Evolutionary conservation across 2,329 filamentous ascomycete genomes (phyloP).

Genomic region (Davidsoniella virescens): DNA sequence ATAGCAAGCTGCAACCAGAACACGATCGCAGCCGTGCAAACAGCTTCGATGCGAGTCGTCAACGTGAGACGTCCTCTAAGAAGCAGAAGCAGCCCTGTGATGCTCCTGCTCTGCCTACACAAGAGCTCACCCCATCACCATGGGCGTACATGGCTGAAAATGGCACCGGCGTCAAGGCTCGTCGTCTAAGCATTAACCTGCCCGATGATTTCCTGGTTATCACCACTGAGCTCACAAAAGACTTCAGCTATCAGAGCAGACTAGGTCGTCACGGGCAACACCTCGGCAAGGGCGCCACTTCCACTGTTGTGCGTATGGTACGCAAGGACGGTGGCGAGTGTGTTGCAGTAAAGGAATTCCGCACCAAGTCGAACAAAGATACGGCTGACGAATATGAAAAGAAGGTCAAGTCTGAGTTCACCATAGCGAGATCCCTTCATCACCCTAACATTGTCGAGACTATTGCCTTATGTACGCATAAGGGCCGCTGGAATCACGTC

Average conservation of each 20-base stretch:
- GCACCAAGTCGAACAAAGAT: slow-evolving; percentile 53
- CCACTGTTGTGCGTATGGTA: slow-evolving; percentile 66
- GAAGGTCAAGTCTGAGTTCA: slow-evolving; percentile 84
- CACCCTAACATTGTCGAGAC: slow-evolving; percentile 82
- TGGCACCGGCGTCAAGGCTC: slow-evolving; percentile 61
- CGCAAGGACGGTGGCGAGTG: slow-evolving; percentile 51
- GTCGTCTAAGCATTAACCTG: slow-evolving; percentile 58
- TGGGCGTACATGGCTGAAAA: slow-evolving; percentile 49
- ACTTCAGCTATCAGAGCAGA: slow-evolving; percentile 55
- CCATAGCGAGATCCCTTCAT: slow-evolving; percentile 67
- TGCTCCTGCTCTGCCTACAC: not conserved
- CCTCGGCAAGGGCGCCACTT: slow-evolving; percentile 68
- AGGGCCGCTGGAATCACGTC: slow-evolving; percentile 70
- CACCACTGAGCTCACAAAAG: slow-evolving; percentile 48
- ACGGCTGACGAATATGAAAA: slow-evolving; percentile 60
- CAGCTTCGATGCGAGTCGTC: slow-evolving; percentile 30
- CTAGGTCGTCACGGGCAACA: slow-evolving; percentile 57
- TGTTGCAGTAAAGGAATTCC: slow-evolving; percentile 80
- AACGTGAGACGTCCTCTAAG: slow-evolving; percentile 16
- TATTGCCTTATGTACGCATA: slow-evolving; percentile 56
- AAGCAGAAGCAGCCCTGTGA: slow-evolving; percentile 3
- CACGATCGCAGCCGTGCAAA: slow-evolving; percentile 24
- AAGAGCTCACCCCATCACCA: slow-evolving; percentile 27
- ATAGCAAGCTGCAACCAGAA: slow-evolving; percentile 16
- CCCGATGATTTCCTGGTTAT: slow-evolving; percentile 62